These are phyloP conservation scores for Kernera saxatilis DNA, from an alignment of 345 rosid genomes.

Conservation along the genomic window DNA sequence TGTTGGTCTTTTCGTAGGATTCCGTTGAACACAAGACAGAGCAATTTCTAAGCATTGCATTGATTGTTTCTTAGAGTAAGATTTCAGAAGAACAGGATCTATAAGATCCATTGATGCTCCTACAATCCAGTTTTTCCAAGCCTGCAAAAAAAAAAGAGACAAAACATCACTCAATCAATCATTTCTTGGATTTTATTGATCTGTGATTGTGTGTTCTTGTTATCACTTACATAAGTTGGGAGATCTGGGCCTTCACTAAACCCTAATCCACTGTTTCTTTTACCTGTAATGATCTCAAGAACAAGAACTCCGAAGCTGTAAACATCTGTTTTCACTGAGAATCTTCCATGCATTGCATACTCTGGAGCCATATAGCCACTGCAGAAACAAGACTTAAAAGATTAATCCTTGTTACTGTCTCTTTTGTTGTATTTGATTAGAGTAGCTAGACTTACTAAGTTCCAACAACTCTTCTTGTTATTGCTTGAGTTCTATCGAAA, in stretches of 20 bases:
- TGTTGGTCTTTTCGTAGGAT: slow-evolving; percentile 36
- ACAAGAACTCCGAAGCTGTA: slow-evolving; percentile 20
- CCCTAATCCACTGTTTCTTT: slow-evolving; percentile 6
- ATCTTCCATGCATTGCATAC: slow-evolving; percentile 24
- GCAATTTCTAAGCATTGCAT: slow-evolving; percentile 31
- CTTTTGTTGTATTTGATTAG: too few relatives aligned
- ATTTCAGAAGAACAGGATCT: slow-evolving; percentile 2
- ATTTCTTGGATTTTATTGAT: not conserved
- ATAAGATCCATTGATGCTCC: slow-evolving; percentile 23
- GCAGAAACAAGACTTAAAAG: not conserved
- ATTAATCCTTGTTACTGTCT: not conserved
- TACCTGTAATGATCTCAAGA: slow-evolving; percentile 25
- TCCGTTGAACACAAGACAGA: slow-evolving; percentile 37
- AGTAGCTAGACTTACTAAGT: slow-evolving; percentile 18
- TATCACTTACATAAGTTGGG: slow-evolving; percentile 21
- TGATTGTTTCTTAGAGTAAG: slow-evolving; percentile 7
- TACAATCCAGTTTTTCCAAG: slow-evolving; percentile 37
- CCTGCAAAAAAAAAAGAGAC: slow-evolving; percentile 19
- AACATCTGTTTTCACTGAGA: slow-evolving; percentile 23
- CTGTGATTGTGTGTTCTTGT: not conserved
- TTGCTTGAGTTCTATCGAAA: slow-evolving; percentile 3
- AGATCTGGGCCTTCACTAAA: slow-evolving; percentile 15
- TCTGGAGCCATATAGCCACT: slow-evolving; percentile 30
- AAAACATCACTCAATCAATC: not conserved
- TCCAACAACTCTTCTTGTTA: slow-evolving; percentile 25